A percentile compares a stretch with the other conserved stretches of the same genome.
Evolutionary conservation across 768 basidiomycete genomes (phyloP).

Genomic region (Auriscalpium microsporum): DNA sequence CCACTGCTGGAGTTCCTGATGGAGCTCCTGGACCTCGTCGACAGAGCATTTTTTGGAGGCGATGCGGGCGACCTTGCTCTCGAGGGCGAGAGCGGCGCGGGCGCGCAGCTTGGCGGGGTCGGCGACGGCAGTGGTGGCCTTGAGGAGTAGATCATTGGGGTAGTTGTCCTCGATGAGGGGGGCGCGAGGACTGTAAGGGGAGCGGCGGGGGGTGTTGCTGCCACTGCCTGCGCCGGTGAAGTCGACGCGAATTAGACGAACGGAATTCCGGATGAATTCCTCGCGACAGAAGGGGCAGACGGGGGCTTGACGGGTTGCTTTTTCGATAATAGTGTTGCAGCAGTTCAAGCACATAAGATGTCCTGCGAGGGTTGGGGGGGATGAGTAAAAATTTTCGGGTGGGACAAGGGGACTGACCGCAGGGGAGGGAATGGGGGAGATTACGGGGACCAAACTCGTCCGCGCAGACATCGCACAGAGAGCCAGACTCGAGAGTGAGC

Average conservation of each 20-base stretch:
- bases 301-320: constrained; percentile 64
- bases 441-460: constrained; percentile 74
- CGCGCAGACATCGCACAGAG: constrained; percentile 84
- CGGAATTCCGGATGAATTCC: constrained; percentile 52
- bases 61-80: constrained; percentile 70
- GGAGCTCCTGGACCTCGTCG: constrained; percentile 71
- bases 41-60: constrained; percentile 83
- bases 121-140: constrained; percentile 21
- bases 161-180: constrained; percentile 38
- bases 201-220: constrained; percentile 57
- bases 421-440: constrained; percentile 73
- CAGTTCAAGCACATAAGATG: constrained; percentile 74
- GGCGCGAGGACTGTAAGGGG: constrained; percentile 30
- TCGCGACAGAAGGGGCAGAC: constrained; percentile 83
- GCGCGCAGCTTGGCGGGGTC: constrained; percentile 27
- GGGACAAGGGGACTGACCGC: constrained; percentile 46
- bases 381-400: neutral
- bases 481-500: constrained; percentile 78
- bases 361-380: constrained; percentile 34
- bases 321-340: constrained; percentile 75
- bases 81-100: constrained; percentile 52
- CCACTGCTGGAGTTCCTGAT: constrained; percentile 76
- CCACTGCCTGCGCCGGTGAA: constrained; percentile 50
- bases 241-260: constrained; percentile 76
- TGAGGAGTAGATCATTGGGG: constrained; percentile 25